phyloP scores from a whole-genome alignment of 2,329 filamentous ascomycete species.

The Aureobasidium mangrovei region DNA sequence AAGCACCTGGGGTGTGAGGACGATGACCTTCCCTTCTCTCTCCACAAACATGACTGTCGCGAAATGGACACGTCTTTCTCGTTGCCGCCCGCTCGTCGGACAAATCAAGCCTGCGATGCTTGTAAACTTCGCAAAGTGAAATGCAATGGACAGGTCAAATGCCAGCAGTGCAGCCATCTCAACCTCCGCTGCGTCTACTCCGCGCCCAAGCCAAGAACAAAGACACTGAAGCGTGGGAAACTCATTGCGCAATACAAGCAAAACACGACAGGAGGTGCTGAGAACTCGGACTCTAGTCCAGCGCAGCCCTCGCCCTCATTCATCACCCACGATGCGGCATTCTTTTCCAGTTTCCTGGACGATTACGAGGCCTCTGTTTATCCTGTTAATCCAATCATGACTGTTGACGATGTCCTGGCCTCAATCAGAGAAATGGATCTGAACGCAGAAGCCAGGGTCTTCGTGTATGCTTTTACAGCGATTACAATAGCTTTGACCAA shows the following conservation, averaged over 20 bases:
- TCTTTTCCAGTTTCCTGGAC: constrained; percentile 37
- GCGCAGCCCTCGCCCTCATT: constrained; percentile 12
- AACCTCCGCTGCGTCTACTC: constrained; percentile 40
- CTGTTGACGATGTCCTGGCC: constrained; percentile 31
- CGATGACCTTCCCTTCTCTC: not conserved
- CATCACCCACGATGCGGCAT: constrained; percentile 20
- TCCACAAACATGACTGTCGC: not conserved
- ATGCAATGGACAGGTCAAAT: constrained; percentile 39
- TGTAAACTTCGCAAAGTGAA: constrained; percentile 40
- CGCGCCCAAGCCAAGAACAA: constrained; percentile 29
- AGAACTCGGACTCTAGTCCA: constrained; percentile 14
- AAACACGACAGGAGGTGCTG: constrained; percentile 24
- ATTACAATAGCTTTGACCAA: constrained; percentile 38
- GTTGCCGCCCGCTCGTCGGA: constrained; percentile 4
- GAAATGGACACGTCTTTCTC: constrained; percentile 10
- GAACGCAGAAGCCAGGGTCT: constrained; percentile 32
- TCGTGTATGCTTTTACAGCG: constrained; percentile 38
- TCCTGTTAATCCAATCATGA: constrained; percentile 40
- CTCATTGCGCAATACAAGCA: constrained; percentile 35
- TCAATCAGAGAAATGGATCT: constrained; percentile 31
- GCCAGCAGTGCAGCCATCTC: constrained; percentile 36
- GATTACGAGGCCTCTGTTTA: constrained; percentile 39
- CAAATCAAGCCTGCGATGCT: constrained; percentile 37
- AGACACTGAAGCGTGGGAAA: constrained; percentile 31
- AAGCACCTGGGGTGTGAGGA: not conserved